Conservation (phyloP, 768 basidiomycete species). For the Agaricus blazei region DNA sequence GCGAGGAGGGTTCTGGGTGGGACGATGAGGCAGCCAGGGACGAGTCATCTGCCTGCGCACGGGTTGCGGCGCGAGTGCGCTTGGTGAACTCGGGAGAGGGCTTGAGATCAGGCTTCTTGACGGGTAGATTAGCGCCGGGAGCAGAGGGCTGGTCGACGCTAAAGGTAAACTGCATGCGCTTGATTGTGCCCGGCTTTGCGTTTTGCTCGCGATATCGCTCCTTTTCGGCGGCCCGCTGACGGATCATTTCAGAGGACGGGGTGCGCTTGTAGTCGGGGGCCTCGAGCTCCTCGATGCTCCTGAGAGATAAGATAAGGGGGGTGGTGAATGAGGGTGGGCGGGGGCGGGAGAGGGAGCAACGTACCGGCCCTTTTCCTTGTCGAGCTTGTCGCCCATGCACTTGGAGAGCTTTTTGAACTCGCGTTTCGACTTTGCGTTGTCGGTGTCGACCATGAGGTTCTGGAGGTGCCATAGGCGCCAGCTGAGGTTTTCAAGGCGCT, state of each 20-base stretch:
- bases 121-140: conserved; percentile 38
- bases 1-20: conserved; percentile 20
- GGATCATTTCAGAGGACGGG: conserved; percentile 74
- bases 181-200: conserved; percentile 65
- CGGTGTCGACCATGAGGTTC: conserved; percentile 85
- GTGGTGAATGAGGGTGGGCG: too few species aligned
- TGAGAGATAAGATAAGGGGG: conserved; percentile 22
- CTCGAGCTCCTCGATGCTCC: conserved; percentile 80
- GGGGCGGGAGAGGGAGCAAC: neutral
- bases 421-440: conserved; percentile 84
- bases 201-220: conserved; percentile 75
- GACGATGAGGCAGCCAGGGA: neutral
- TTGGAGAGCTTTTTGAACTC: conserved; percentile 89
- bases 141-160: conserved; percentile 66
- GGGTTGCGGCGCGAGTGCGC: conserved; percentile 26
- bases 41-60: conserved; percentile 27
- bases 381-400: conserved; percentile 86
- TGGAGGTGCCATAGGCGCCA: conserved; percentile 94
- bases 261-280: conserved; percentile 81
- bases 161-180: conserved; percentile 89
- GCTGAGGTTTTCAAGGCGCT: conserved; percentile 86
- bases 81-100: conserved; percentile 64
- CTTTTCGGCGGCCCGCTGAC: conserved; percentile 75
- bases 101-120: conserved; percentile 62
- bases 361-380: conserved; percentile 88